Conservation (phyloP, 75 land plant species). For the Sequoia sempervirens region DNA sequence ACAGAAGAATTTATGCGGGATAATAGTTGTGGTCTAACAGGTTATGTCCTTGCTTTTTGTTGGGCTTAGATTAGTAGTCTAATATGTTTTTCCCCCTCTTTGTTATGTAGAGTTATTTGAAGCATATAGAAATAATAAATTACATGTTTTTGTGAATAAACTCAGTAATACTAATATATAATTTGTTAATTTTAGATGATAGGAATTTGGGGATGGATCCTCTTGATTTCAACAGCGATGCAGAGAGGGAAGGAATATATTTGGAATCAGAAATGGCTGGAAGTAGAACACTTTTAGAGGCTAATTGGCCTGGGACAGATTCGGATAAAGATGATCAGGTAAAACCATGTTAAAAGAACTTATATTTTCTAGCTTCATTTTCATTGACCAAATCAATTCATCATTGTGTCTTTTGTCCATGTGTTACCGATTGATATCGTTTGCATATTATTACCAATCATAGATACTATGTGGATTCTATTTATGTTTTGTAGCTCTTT, state of each 20-base stretch:
- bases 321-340: conserved; percentile 32
- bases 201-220: conserved; percentile 6
- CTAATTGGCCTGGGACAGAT: conserved; percentile 32
- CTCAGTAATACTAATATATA: background rate
- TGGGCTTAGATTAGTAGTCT: background rate
- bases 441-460: background rate
- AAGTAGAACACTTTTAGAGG: conserved; percentile 24
- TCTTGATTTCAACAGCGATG: conserved; percentile 14
- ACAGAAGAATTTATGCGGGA: conserved; percentile 47
- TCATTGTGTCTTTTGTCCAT: background rate
- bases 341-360: background rate
- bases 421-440: background rate
- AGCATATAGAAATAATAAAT: background rate
- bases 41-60: conserved; percentile 8
- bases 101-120: background rate
- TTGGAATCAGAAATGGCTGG: conserved; percentile 48
- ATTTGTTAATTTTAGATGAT: background rate
- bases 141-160: background rate
- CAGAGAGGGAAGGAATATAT: conserved; percentile 31
- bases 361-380: background rate
- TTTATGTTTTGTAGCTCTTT: background rate
- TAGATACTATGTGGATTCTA: background rate
- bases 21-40: conserved; percentile 38
- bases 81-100: background rate
- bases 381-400: background rate